A percentile compares a stretch with the other conserved stretches of the same genome.
Evolutionary conservation across 202 grass and related monocot species (phyloP).

Genomic region (Hordeum pubiflorum): DNA sequence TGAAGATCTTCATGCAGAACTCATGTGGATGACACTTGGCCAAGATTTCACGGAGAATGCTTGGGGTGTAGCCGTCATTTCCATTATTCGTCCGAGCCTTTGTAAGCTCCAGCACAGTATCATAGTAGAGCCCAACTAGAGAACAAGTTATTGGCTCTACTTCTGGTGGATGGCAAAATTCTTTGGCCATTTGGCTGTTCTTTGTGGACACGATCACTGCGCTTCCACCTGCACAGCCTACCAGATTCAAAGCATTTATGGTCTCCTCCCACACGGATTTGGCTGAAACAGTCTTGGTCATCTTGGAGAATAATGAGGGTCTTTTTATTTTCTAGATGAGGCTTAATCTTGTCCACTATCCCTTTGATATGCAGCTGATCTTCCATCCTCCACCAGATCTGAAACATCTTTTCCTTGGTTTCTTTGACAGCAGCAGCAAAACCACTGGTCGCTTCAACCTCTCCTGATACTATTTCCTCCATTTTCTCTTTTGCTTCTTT

Average conservation of each 20-base stretch:
- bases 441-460: not conserved
- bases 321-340: not conserved
- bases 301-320: not conserved
- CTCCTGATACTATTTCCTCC: not conserved
- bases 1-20: not conserved
- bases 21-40: not conserved
- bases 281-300: not conserved
- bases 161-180: not conserved
- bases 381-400: not conserved
- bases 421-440: not conserved
- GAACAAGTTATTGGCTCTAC: not conserved
- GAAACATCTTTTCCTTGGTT: not conserved
- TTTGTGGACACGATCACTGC: not conserved
- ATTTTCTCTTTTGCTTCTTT: not conserved
- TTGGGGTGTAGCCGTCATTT: not conserved
- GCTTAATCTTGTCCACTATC: not conserved
- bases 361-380: not conserved
- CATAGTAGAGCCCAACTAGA: not conserved
- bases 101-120: not conserved
- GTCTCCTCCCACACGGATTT: not conserved
- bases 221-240: not conserved
- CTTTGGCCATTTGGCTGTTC: not conserved
- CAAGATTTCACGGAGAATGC: not conserved
- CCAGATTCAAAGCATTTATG: not conserved
- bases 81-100: not conserved